A percentile compares a stretch with the other conserved stretches of the same genome.
Conservation (phyloP, 768 basidiomycete species). For the Xerocomellus intermedius region DNA sequence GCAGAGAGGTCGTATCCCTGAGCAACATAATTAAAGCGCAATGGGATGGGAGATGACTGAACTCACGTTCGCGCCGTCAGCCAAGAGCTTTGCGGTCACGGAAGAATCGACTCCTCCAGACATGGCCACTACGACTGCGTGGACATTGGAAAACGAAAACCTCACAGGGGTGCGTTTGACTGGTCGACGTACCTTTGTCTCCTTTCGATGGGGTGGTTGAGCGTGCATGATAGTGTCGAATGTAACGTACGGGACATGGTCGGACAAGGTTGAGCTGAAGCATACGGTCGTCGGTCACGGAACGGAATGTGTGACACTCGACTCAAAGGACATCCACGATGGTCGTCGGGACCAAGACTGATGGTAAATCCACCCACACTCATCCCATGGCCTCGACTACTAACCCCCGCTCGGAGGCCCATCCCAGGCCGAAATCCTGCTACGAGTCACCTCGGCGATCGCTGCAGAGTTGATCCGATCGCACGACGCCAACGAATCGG, state of each 20-base stretch:
- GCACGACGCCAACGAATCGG: slow-evolving; percentile 70
- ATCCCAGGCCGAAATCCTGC: slow-evolving; percentile 86
- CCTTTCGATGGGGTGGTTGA: slow-evolving; percentile 22
- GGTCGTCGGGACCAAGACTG: slow-evolving; percentile 43
- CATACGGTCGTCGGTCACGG: slow-evolving; percentile 1
- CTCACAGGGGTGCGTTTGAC: neutral
- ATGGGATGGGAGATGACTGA: neutral
- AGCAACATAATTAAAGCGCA: neutral
- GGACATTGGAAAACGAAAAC: neutral
- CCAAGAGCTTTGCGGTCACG: slow-evolving; percentile 75
- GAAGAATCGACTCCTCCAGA: slow-evolving; percentile 96
- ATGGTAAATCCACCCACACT: slow-evolving; percentile 26
- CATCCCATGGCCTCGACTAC: neutral
- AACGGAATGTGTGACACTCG: neutral
- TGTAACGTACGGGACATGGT: slow-evolving; percentile 5
- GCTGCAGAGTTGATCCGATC: slow-evolving; percentile 91
- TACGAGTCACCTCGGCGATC: slow-evolving; percentile 92
- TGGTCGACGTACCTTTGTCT: slow-evolving; percentile 23
- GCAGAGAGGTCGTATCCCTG: slow-evolving; percentile 84
- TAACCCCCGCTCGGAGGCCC: slow-evolving; percentile 44
- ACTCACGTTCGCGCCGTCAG: slow-evolving; percentile 51
- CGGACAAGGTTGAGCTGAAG: slow-evolving; percentile 9
- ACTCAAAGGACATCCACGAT: slow-evolving; percentile 17
- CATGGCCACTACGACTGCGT: slow-evolving; percentile 84
- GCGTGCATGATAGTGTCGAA: slow-evolving; percentile 18